Percentiles rank a stretch among this genome's conserved stretches.
Evolutionary conservation across 1,284 basidiomycete genomes (phyloP).

Genomic region (Cerrena zonata): DNA sequence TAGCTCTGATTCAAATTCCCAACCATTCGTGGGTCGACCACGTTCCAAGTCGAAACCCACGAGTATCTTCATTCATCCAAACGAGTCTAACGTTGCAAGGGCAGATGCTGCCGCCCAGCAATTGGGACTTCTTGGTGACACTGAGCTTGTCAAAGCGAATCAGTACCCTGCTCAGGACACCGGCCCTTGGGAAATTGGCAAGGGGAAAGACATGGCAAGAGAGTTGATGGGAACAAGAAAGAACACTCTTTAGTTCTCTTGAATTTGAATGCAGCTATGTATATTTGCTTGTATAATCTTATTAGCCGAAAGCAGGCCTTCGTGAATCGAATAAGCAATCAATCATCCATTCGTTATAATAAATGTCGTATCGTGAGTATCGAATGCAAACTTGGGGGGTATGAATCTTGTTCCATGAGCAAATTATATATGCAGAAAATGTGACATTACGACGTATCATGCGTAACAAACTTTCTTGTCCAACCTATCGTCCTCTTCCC

Average conservation of each 20-base stretch:
- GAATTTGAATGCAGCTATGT: conserved; percentile 3
- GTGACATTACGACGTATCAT: not conserved
- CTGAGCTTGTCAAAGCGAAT: conserved; percentile 34
- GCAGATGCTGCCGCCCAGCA: conserved; percentile 54
- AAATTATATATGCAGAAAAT: not conserved
- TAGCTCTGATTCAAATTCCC: conserved; percentile 5
- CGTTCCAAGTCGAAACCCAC: conserved; percentile 52
- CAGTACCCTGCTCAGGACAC: conserved; percentile 25
- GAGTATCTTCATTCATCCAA: conserved; percentile 56
- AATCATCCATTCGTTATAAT: not conserved
- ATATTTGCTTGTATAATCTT: not conserved
- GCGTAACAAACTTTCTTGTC: not conserved
- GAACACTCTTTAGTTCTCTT: conserved; percentile 9
- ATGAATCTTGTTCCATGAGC: not conserved
- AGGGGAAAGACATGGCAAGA: conserved; percentile 35
- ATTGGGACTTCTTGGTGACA: conserved; percentile 43
- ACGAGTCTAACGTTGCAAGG: conserved; percentile 54
- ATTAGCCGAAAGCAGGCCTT: not conserved
- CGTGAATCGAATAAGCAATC: not conserved
- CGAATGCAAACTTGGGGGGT: not conserved
- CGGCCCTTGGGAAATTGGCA: conserved; percentile 34
- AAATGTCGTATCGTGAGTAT: not conserved
- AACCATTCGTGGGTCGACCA: conserved; percentile 22
- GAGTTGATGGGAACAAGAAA: conserved; percentile 21
- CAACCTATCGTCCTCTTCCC: conserved; percentile 4